Evolutionary conservation across 179 eudicot genomes (phyloP), one percentile per base, ranked within the genome.

Genomic region (Amaranthus tricolor): DNA sequence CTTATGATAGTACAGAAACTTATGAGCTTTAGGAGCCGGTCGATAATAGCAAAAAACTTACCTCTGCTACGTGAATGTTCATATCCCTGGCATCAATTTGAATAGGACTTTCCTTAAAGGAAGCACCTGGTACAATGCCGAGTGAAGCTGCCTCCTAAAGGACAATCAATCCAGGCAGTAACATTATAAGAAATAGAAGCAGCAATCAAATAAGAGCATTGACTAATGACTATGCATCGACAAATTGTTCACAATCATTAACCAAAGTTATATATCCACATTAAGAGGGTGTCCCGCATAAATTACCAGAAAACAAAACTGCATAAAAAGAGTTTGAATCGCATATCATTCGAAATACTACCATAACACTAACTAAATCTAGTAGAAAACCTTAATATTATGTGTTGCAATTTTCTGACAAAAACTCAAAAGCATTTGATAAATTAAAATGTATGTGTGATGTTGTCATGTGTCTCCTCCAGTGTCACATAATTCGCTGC

Each of bases 101-200:
- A 49, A 95, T 84, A 53, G 91, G 95, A 77, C 68, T 87, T 57
- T 84, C 88, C 79, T 89, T 88, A 24, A 89, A 80, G 49, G 92
- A 87, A 52, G 86, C 89, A 77, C 73, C 50, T 65, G 95, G 95
- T 48, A 93, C 84, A 66, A 88, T 82, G 79, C 95, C 99, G 76
- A 89, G 86, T 71, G 92, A 89, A 78, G 97, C 90, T 79, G 97
- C 97, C 84, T 95, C 99, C 99, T 95, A 84, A 77, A 53, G 80
- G 40, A 56, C 55, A 70, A 43, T 3, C 3, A 66, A 19, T 73
- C 62, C 67, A 58, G 47, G 21, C 15, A 53, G 24, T 62, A 13
- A 52, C 60, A 62, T 44, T 11, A 50, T 16, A 65, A 62, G 71
- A 73, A 20, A 70, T 31, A 51, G 21, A 45, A 72, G 50, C 67